Conservation (phyloP, 2,329 filamentous ascomycete genomes). For the Orbilia ellipsospora region DNA sequence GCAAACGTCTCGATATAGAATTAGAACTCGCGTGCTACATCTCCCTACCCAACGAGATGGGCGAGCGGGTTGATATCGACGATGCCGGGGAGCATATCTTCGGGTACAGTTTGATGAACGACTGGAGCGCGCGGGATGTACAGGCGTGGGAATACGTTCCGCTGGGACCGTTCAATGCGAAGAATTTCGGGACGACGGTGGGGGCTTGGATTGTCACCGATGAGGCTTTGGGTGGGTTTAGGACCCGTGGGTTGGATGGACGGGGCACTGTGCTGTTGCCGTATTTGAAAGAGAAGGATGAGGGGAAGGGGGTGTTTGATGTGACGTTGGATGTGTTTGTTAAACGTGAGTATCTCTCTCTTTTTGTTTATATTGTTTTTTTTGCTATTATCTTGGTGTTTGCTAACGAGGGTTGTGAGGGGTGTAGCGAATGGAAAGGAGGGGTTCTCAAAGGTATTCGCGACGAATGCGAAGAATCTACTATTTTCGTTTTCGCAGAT, state of each 20-base stretch:
- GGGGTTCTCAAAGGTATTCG: slow-evolving; percentile 30
- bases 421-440: slow-evolving; percentile 63
- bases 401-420: background rate
- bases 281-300: slow-evolving; percentile 69
- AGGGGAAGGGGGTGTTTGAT: slow-evolving; percentile 72
- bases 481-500: slow-evolving; percentile 87
- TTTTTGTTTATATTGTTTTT: slow-evolving; percentile 1
- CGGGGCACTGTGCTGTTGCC: slow-evolving; percentile 66
- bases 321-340: slow-evolving; percentile 76
- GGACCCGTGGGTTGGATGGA: slow-evolving; percentile 66
- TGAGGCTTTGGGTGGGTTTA: slow-evolving; percentile 78
- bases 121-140: slow-evolving; percentile 82
- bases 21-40: slow-evolving; percentile 83
- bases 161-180: slow-evolving; percentile 82
- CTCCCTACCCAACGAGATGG: slow-evolving; percentile 72
- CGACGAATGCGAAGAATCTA: slow-evolving; percentile 69
- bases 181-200: slow-evolving; percentile 84
- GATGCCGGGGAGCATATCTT: slow-evolving; percentile 79
- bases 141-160: slow-evolving; percentile 88
- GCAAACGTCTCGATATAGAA: slow-evolving; percentile 79
- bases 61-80: slow-evolving; percentile 71
- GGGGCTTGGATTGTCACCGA: slow-evolving; percentile 82
- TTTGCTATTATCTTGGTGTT: background rate
- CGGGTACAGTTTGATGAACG: slow-evolving; percentile 83
- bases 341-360: slow-evolving; percentile 64